Conservation (phyloP, 1,284 basidiomycete species). For the Coniferiporia sulphurascens region DNA sequence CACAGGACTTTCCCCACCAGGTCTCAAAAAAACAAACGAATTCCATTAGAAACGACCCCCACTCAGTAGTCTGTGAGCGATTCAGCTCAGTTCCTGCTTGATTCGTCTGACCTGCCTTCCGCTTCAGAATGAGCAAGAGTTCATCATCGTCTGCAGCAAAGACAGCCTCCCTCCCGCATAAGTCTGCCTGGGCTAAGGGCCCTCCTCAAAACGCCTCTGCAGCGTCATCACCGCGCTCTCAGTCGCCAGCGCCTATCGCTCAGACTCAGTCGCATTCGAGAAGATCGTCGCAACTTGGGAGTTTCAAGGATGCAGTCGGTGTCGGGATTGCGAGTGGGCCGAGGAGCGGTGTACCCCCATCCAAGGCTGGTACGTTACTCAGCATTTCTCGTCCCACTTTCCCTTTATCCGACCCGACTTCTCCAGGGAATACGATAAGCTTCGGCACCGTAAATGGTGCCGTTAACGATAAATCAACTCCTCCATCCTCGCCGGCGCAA, state of each 20-base stretch:
- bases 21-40: constrained; percentile 15
- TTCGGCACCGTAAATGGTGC: constrained; percentile 72
- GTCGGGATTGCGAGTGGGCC: constrained; percentile 51
- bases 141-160: constrained; percentile 66
- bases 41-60: constrained; percentile 10
- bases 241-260: constrained; percentile 61
- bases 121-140: constrained; percentile 78
- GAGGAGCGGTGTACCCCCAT: constrained; percentile 55
- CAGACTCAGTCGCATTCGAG: constrained; percentile 59
- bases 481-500: constrained; percentile 66
- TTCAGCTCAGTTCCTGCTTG: constrained; percentile 19
- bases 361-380: constrained; percentile 12
- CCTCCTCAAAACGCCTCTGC: constrained; percentile 57
- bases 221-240: constrained; percentile 63
- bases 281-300: constrained; percentile 65
- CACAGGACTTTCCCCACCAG: constrained; percentile 5
- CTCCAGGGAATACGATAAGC: constrained; percentile 57
- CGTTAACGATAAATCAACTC: constrained; percentile 41
- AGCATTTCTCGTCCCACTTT: constrained; percentile 3
- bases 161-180: constrained; percentile 63
- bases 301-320: constrained; percentile 71
- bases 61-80: constrained; percentile 48
- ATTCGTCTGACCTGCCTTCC: constrained; percentile 15
- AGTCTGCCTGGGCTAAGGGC: constrained; percentile 81
- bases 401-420: not conserved